Conservation (phyloP, 2,329 filamentous ascomycete genomes). For the Pseudogymnoascus sp. region DNA sequence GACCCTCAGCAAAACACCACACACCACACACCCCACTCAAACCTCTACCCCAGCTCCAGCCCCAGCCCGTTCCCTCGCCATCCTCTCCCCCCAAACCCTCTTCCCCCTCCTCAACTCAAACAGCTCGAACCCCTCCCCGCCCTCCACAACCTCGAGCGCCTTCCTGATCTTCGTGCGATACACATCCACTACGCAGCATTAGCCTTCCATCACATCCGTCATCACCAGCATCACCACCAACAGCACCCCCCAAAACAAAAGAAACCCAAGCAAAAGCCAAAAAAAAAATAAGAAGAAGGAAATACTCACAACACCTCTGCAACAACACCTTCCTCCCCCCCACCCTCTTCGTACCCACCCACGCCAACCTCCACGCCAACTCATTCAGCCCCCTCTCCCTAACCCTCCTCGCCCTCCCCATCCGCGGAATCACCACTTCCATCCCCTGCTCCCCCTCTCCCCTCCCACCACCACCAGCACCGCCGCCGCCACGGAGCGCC, state of each 20-base stretch:
- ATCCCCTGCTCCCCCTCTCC: neutral
- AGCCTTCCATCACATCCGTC: neutral
- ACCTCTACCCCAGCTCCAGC: neutral
- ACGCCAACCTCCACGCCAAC: neutral
- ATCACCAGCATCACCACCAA: neutral
- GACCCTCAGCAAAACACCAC: neutral
- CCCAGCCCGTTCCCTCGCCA: neutral
- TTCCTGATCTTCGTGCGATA: neutral
- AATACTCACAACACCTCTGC: neutral
- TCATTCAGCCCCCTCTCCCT: neutral
- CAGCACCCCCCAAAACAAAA: neutral
- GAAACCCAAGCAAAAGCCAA: neutral
- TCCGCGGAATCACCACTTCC: neutral
- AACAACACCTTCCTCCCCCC: neutral
- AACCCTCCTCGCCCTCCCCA: neutral
- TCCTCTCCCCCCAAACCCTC: neutral
- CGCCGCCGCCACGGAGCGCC: neutral
- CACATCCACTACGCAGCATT: neutral
- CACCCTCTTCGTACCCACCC: neutral
- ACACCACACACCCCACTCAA: neutral
- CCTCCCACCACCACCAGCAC: neutral
- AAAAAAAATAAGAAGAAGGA: neutral
- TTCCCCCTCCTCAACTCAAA: neutral
- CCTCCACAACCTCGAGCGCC: neutral
- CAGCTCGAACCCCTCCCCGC: neutral